Base-by-base conservation (phyloP, 768 basidiomycete species). In the Lentinula sp. region DNA sequence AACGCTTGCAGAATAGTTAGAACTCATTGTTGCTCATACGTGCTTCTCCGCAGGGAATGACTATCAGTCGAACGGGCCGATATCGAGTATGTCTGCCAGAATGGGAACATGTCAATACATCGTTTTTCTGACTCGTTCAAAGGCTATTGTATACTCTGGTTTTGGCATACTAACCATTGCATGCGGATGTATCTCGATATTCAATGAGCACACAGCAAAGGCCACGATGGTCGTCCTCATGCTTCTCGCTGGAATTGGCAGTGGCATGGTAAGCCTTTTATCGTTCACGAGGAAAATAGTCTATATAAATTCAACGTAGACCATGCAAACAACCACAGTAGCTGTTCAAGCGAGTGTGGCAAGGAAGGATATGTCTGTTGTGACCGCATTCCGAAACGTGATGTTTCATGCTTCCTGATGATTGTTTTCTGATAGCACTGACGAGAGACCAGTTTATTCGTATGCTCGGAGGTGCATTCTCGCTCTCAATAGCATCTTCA, bases 261-360 rank as follows among this genome's bases (percentile, higher is more conserved):
- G 85, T 21, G 88, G 88, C 6, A 80, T 83, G 68, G 78, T 80
- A 64, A 45, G 77, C 71, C 2, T 63, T 65, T 9, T 68, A 71
- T 63, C 57, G 59, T 31, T 70, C 23, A 54, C 68, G 3, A 51
- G 61, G 16, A 37, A 15, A 18, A n/a, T 16, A 37, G 10, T 23
- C 46, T 21, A 42, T 43, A 48, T 5, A n/a, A 43, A 11, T 8
- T 8, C 16, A 53, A 34, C 7, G n/a, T 54, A 85, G 81, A 84
- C 82, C 0, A 65, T 82, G 13, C 82, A 83, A 68, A 87, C 85
- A 0, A 87, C 85, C 0, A 89, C 87, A 0, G 83, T 89, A 6
- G 86, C 86, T 0, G 85, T 83, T 6, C 90, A 92, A 68, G 88
- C 88, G 0, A 85, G 86, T 28, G 89, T 91, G 0, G 71, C 82